Conservation (phyloP, 108 stramenopile species). For the Pseudonitzschia pungens region DNA sequence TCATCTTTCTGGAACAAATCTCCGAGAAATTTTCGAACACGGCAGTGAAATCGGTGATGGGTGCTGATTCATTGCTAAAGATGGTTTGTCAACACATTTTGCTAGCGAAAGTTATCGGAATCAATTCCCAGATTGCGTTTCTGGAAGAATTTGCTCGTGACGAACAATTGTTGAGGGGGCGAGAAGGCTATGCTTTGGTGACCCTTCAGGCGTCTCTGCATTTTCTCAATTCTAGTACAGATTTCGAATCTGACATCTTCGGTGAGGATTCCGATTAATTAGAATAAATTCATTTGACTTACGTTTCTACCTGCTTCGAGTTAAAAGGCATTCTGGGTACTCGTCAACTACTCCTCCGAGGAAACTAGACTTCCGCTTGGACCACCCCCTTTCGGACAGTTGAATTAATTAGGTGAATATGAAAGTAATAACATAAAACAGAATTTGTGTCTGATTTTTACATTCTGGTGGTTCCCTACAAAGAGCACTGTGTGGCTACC, state of each 20-base stretch:
- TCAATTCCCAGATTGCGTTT: constrained; percentile 82
- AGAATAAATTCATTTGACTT: neutral
- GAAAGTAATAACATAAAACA: too few species aligned
- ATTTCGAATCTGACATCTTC: constrained; percentile 62
- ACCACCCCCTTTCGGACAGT: too few species aligned
- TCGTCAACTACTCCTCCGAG: too few species aligned
- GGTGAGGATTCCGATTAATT: constrained; percentile 25
- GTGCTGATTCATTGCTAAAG: constrained; percentile 75
- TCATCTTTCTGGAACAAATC: constrained; percentile 66
- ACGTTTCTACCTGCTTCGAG: too few species aligned
- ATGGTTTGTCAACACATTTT: constrained; percentile 84
- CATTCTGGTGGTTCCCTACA: too few species aligned
- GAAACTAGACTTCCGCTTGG: too few species aligned
- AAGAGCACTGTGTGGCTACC: too few species aligned
- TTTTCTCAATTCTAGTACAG: constrained; percentile 67
- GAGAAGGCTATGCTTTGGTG: constrained; percentile 86
- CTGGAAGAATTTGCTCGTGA: constrained; percentile 89
- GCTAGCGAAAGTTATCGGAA: constrained; percentile 52
- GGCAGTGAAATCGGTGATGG: constrained; percentile 41
- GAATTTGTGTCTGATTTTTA: too few species aligned
- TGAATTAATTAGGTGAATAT: too few species aligned
- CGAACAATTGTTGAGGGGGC: constrained; percentile 76
- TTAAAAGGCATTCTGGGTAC: too few species aligned
- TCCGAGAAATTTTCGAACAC: constrained; percentile 60
- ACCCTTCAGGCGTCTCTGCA: constrained; percentile 84